A percentile compares a stretch with the other conserved stretches of the same genome.
Conservation (phyloP, 768 basidiomycete genomes). For the Auricularia cornea region DNA sequence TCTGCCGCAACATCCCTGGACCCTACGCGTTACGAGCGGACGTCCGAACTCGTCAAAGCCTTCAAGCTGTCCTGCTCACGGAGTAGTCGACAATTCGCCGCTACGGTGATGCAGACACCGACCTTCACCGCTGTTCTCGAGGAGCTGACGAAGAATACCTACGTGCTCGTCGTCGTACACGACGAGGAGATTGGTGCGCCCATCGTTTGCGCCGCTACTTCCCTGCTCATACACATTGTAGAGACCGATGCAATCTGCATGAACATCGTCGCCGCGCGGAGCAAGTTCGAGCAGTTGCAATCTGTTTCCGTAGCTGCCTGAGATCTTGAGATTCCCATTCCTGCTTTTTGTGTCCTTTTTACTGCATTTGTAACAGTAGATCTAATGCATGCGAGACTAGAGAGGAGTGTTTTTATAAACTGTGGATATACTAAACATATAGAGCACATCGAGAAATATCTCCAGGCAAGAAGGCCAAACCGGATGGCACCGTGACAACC, state of each 20-base stretch:
- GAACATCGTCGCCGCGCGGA: conserved; percentile 79
- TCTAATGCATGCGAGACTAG: too few relatives aligned
- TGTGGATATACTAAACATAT: too few relatives aligned
- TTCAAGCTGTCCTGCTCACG: conserved; percentile 90
- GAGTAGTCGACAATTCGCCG: conserved; percentile 75
- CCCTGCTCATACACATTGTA: conserved; percentile 22
- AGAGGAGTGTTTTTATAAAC: too few relatives aligned
- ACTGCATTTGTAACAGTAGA: not conserved
- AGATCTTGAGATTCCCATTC: not conserved
- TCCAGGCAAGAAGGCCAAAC: too few relatives aligned
- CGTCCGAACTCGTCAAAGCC: conserved; percentile 88
- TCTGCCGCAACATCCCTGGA: conserved; percentile 34
- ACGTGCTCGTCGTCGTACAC: conserved; percentile 82
- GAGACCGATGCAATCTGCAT: conserved; percentile 83
- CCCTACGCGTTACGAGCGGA: conserved; percentile 73
- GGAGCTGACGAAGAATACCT: conserved; percentile 88
- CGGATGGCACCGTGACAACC: too few relatives aligned
- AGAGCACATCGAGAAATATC: too few relatives aligned
- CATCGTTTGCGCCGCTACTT: not conserved
- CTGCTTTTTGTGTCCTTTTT: not conserved
- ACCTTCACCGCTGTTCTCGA: conserved; percentile 88
- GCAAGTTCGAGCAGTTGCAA: conserved; percentile 86
- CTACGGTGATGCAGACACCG: conserved; percentile 76
- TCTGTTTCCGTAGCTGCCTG: not conserved
- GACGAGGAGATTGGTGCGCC: conserved; percentile 76